Base-by-base conservation (phyloP, 2,329 filamentous ascomycete species). In the Plectosphaerella sp. region DNA sequence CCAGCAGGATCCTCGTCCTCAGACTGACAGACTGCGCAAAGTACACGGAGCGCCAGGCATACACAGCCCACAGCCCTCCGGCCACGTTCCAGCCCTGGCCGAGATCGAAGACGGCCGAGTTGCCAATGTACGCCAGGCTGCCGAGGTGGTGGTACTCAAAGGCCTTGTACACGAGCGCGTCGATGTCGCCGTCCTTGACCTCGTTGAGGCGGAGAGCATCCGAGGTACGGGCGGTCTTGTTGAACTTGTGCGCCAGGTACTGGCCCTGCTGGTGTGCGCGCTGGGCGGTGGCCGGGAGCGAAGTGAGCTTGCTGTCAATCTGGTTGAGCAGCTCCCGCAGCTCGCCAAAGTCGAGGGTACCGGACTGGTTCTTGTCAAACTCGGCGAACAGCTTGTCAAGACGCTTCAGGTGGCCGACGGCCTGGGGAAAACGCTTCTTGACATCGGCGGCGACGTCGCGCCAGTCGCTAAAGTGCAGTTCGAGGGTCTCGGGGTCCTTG, bases 21-120 rank as follows among this genome's bases (percentile, higher is more conserved):
- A 97, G 80, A 70, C 92, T 97, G 47, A 99, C 94, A 64, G 91
- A 96, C 77, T 99, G 91, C 12, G 94, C 91, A 74, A 99, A 99
- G 72, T 99, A 99, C 14, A 97, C 87, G 58, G 90, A 92, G 56
- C 94, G 79, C 94, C 94, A 99, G 35, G 96, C 83, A 68, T 99
- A 99, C 47, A 97, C 93, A 0, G 92, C 94, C 79, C 95, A 80
- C 45, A 99, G 71, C 0, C 94, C 94, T 48, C 94, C 94, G 1
- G 84, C 84, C 52, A 94, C 72, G 61, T 79, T 92, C 76, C 87
- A 80, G 1, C 91, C 92, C 43, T 86, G 82, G 8, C 83, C 83
- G 50, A 94, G 83, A 66, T 99, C 94, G 63, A 99, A 99, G 41
- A 99, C 86, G 5, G 94, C 94, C 8, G 91, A 92, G 68, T 99